These are phyloP conservation scores for Metschnikowia gelsemii DNA, from an alignment of 805 yeast genomes.

Conservation along the genomic window DNA sequence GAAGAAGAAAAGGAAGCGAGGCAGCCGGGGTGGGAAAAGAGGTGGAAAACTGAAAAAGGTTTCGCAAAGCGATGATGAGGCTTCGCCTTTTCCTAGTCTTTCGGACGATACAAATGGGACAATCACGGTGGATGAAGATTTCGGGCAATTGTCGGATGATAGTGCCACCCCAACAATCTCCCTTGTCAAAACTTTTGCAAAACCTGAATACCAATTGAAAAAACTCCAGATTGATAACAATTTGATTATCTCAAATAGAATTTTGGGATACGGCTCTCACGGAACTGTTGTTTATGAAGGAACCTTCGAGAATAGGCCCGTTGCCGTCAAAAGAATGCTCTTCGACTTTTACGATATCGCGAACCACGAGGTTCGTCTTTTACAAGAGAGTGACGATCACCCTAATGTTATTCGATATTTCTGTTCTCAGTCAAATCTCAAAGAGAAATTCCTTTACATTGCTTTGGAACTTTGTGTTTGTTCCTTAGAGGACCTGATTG, in stretches of 20 bases:
- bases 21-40: conserved; percentile 79
- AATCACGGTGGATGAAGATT: conserved; percentile 8
- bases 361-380: conserved; percentile 79
- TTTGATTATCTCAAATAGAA: conserved; percentile 62
- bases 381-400: conserved; percentile 95
- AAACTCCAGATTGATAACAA: conserved; percentile 48
- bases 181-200: conserved; percentile 25
- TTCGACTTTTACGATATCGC: conserved; percentile 93
- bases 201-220: conserved; percentile 21
- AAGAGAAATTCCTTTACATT: conserved; percentile 81
- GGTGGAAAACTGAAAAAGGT: conserved; percentile 31
- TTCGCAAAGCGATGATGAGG: conserved; percentile 34
- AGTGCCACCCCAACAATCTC: conserved; percentile 25
- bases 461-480: conserved; percentile 91
- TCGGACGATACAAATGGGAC: conserved; percentile 9
- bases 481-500: conserved; percentile 82
- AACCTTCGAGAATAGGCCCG: conserved; percentile 86
- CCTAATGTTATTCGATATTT: conserved; percentile 92
- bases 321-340: conserved; percentile 92
- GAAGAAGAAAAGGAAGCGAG: conserved; percentile 72
- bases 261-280: conserved; percentile 94
- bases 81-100: conserved; percentile 7
- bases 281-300: conserved; percentile 96
- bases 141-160: conserved; percentile 11
- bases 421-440: conserved; percentile 78